Percentiles rank a stretch among this genome's conserved stretches.
Conservation (phyloP, 139 green algal species). For the Parachlorella kessleri region DNA sequence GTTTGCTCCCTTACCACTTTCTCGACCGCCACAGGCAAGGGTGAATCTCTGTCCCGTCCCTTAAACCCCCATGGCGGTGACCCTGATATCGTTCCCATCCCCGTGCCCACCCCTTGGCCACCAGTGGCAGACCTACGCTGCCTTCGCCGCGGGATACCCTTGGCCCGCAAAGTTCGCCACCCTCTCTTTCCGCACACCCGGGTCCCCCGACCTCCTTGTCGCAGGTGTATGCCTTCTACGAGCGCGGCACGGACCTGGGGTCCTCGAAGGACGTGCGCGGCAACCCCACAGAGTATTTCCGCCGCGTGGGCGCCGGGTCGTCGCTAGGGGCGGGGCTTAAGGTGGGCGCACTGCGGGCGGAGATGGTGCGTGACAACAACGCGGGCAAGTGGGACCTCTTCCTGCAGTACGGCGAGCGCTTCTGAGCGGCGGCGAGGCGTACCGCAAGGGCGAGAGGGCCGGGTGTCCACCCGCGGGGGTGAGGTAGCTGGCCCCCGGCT, state of each 20-base stretch:
- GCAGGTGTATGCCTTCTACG: constrained; percentile 87
- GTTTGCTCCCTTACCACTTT: too few species aligned
- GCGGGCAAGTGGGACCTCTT: constrained; percentile 72
- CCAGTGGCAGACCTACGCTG: not conserved
- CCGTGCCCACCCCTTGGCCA: not conserved
- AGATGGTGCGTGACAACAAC: constrained; percentile 90
- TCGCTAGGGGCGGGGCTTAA: constrained; percentile 84
- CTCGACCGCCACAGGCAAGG: too few species aligned
- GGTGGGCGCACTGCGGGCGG: constrained; percentile 77
- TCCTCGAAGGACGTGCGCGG: constrained; percentile 67
- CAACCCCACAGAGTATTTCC: constrained; percentile 95
- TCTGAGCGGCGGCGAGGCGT: constrained; percentile 70
- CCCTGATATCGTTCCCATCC: too few species aligned
- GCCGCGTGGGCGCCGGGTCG: constrained; percentile 79
- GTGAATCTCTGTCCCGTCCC: not conserved
- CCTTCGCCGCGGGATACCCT: not conserved
- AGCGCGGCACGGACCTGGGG: constrained; percentile 88
- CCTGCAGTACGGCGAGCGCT: constrained; percentile 92
- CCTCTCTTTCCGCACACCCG: not conserved
- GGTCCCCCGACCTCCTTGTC: not conserved
- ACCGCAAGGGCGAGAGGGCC: too few species aligned
- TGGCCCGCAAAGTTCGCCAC: not conserved
- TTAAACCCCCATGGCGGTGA: too few species aligned
- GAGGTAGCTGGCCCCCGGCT: too few species aligned
- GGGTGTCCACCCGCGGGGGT: too few species aligned